Evolutionary conservation across 768 basidiomycete species (phyloP), one percentile per base, ranked within the genome.

Genomic region (Pleurotus tuoliensis): DNA sequence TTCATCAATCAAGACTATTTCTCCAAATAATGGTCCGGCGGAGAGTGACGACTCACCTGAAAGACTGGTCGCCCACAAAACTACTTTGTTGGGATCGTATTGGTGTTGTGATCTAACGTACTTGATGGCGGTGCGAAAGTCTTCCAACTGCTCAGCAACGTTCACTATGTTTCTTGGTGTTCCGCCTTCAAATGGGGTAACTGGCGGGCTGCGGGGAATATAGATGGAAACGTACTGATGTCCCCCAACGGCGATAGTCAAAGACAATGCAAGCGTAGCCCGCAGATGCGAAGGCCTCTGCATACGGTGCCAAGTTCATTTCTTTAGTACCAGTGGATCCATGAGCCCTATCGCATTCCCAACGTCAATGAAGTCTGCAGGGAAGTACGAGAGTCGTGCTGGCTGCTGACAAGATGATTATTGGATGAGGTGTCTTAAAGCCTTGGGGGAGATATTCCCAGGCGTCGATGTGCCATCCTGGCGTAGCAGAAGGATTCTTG

Each of bases 181-280:
- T 5, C 72, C 72, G 24, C 68, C 71, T 73, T 54, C 3, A n/a
- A 16, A 46, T 34, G n/a, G 15, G 1, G 15, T 41, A 12, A 22
- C 4, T 1, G 46, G 49, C 2, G 18, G 25, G 13, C 20, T 34
- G 5, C 11, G 25, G 40, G 27, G 8, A 4, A n/a, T 22, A 43
- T 13, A 12, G 16, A 30, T 20, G 2, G 0, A 30, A 11, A 58
- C 61, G 11, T n/a, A 70, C 72, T 39, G 73, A 74, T 0, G 60
- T 56, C 8, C 73, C 73, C 72, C 72, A 74, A 15, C 69, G 64
- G 12, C 73, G 67, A 52, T 74, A 74, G 59, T 74, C 72, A 48
- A 74, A 73, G 13, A 72, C 68, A 3, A 73, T 50, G 50, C 59
- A 68, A 0, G 66, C 72, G 45, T 72, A 71, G 5, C 70, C 71